Evolutionary conservation across 208 protist species (phyloP).

Genomic region (Acanthamoeba triangularis): DNA sequence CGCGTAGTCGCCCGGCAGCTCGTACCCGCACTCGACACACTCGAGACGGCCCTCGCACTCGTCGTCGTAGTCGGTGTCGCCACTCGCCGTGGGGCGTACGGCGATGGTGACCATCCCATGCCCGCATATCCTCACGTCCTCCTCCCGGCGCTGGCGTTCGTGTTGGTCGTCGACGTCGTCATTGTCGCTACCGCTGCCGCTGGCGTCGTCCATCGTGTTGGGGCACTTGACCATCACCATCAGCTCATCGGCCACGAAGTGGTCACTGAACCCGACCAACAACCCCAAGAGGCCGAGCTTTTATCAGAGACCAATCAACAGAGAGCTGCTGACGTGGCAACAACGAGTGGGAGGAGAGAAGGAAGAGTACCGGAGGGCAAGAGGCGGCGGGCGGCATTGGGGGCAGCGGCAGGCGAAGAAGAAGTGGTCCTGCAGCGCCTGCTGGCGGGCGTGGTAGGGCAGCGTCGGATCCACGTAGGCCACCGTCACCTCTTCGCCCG

Average conservation of each 20-base stretch:
- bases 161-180: neutral
- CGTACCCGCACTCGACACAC: slow-evolving; percentile 31
- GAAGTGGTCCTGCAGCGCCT: neutral
- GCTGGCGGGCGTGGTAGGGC: slow-evolving; percentile 12
- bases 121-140: neutral
- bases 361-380: neutral
- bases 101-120: slow-evolving; percentile 30
- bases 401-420: slow-evolving; percentile 26
- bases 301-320: neutral
- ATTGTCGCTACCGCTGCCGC: neutral
- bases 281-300: neutral
- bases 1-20: slow-evolving; percentile 34
- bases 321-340: too few relatives aligned
- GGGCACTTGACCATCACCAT: slow-evolving; percentile 66
- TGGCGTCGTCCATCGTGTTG: neutral
- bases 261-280: neutral
- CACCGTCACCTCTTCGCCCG: slow-evolving; percentile 16
- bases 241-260: slow-evolving; percentile 52
- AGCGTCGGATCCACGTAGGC: slow-evolving; percentile 7
- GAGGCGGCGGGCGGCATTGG: neutral
- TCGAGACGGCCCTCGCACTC: neutral
- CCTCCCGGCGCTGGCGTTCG: neutral
- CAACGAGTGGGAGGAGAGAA: neutral
- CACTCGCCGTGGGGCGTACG: neutral
- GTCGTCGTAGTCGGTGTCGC: neutral